A percentile compares a stretch with the other conserved stretches of the same genome.
Evolutionary conservation across 345 rosid species (phyloP).

Genomic region (Salix dunnii): DNA sequence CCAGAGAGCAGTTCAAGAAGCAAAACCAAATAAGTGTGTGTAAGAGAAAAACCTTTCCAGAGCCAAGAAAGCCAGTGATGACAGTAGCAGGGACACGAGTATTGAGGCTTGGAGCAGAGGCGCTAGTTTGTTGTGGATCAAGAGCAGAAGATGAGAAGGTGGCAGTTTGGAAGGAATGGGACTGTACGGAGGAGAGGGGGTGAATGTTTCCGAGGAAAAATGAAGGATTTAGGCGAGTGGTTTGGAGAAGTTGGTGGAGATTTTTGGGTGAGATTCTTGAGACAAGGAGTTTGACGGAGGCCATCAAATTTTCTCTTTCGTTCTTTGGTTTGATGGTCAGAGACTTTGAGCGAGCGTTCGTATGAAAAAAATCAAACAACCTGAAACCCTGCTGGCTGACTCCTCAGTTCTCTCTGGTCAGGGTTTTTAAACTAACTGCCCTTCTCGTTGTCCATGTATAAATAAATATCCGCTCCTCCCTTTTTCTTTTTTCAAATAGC

Average conservation of each 20-base stretch:
- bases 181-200: conserved; percentile 6
- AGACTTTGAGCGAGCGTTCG: too few relatives aligned
- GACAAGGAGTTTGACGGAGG: conserved; percentile 15
- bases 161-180: conserved; percentile 14
- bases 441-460: too few relatives aligned
- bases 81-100: conserved; percentile 62
- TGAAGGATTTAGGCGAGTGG: neutral
- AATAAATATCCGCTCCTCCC: too few relatives aligned
- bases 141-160: conserved; percentile 22
- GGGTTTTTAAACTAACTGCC: neutral
- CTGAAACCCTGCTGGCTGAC: too few relatives aligned
- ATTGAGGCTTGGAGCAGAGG: conserved; percentile 23
- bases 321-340: too few relatives aligned
- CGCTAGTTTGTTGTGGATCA: conserved; percentile 10
- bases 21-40: neutral
- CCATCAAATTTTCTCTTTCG: conserved; percentile 3
- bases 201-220: conserved; percentile 14
- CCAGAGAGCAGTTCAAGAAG: neutral
- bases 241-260: conserved; percentile 15
- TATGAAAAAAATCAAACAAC: too few relatives aligned
- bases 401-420: conserved; percentile 8
- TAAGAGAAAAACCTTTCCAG: conserved; percentile 48
- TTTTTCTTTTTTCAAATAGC: too few relatives aligned
- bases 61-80: conserved; percentile 75
- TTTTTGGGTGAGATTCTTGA: conserved; percentile 19